phyloP scores from a whole-genome alignment of 192 early-diverging fungal genomes.

The Kappamyces sp. region DNA sequence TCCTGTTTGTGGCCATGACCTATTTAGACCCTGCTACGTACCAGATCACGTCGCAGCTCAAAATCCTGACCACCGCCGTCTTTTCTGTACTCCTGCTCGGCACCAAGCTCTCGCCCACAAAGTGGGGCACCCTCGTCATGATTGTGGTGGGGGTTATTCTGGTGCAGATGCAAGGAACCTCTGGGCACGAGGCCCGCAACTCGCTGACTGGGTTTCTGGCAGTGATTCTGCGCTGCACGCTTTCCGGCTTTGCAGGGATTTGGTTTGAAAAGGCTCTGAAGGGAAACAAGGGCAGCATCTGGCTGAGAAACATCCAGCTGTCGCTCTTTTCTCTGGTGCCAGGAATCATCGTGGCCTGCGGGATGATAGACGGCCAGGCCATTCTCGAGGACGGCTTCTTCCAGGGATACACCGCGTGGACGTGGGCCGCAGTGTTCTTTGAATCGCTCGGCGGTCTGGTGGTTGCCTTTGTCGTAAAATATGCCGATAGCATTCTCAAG shows the following conservation, averaged over 20 bases:
- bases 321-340: conserved; percentile 66
- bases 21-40: conserved; percentile 70
- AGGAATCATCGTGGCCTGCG: neutral
- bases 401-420: conserved; percentile 66
- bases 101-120: conserved; percentile 47
- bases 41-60: conserved; percentile 78
- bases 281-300: conserved; percentile 58
- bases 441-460: conserved; percentile 79
- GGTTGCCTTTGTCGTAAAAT: conserved; percentile 75
- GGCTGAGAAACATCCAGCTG: conserved; percentile 82
- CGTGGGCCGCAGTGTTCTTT: conserved; percentile 61
- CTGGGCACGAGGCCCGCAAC: neutral
- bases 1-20: conserved; percentile 76
- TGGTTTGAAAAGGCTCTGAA: conserved; percentile 85
- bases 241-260: conserved; percentile 13
- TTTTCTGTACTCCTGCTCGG: conserved; percentile 72
- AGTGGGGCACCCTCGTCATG: conserved; percentile 69
- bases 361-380: conserved; percentile 13
- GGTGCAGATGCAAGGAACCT: conserved; percentile 52
- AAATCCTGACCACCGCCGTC: conserved; percentile 81
- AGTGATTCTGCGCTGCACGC: neutral
- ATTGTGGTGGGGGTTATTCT: conserved; percentile 72
- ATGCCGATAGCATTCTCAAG: conserved; percentile 86
- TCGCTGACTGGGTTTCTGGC: conserved; percentile 5
- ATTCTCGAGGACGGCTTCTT: conserved; percentile 71